Conservation (phyloP, 2,329 filamentous ascomycete genomes). For the Aureobasidium sp. region DNA sequence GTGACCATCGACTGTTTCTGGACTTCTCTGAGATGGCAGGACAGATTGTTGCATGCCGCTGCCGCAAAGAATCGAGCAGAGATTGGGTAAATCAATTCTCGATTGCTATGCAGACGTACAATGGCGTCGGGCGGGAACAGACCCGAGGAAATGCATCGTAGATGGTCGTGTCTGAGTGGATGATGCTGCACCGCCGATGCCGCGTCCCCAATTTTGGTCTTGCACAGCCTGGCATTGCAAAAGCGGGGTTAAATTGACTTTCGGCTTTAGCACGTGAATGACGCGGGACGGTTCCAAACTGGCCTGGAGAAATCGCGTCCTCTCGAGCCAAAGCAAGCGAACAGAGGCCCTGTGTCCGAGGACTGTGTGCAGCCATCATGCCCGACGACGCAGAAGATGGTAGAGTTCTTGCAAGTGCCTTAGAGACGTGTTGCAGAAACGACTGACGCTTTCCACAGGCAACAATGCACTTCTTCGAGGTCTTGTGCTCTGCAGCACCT, state of each 20-base stretch:
- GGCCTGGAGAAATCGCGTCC: background rate
- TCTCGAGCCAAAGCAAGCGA: background rate
- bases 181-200: background rate
- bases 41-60: background rate
- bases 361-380: background rate
- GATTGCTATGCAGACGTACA: background rate
- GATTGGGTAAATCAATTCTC: background rate
- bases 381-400: conserved; percentile 1
- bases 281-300: background rate
- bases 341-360: background rate
- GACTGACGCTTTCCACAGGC: background rate
- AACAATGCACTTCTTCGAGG: background rate
- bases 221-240: background rate
- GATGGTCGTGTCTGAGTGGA: too few relatives aligned
- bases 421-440: background rate
- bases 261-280: background rate
- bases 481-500: conserved; percentile 7
- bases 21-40: background rate
- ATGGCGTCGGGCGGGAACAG: background rate
- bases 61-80: background rate
- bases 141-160: background rate
- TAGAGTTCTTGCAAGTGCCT: background rate
- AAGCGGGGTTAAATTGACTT: background rate
- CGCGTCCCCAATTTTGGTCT: background rate
- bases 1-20: background rate